These are phyloP conservation scores for Fusarium mundagurra DNA, from an alignment of 2,329 filamentous ascomycete genomes.

Conservation along the genomic window DNA sequence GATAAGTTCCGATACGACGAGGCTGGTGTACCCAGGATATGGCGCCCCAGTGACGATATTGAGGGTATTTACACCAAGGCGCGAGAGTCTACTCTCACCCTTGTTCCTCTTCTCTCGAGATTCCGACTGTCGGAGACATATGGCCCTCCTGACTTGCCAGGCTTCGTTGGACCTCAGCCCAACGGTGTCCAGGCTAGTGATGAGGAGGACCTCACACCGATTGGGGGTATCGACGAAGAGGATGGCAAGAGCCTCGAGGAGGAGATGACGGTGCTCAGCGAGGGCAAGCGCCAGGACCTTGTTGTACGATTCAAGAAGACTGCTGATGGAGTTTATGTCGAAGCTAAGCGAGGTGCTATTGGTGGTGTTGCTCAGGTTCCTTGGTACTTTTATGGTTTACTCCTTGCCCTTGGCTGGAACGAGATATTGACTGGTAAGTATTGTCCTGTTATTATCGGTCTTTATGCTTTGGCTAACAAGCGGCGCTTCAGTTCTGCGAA, in stretches of 20 bases:
- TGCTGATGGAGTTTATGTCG: slow-evolving; percentile 96
- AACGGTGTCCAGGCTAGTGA: slow-evolving; percentile 79
- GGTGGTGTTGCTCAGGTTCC: slow-evolving; percentile 94
- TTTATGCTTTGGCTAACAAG: slow-evolving; percentile 13
- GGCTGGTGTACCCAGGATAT: slow-evolving; percentile 91
- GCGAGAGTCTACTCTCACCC: slow-evolving; percentile 87
- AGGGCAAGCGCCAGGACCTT: slow-evolving; percentile 89
- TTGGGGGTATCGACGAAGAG: slow-evolving; percentile 93
- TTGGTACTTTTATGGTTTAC: slow-evolving; percentile 89
- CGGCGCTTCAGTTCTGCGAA: slow-evolving; percentile 77
- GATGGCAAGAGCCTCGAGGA: slow-evolving; percentile 95
- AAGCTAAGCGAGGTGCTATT: slow-evolving; percentile 96
- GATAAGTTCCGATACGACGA: slow-evolving; percentile 99
- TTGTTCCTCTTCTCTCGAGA: slow-evolving; percentile 87
- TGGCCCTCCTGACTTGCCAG: slow-evolving; percentile 81
- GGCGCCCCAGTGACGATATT: slow-evolving; percentile 96
- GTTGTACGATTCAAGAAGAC: slow-evolving; percentile 98
- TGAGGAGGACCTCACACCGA: slow-evolving; percentile 88
- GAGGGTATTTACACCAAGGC: slow-evolving; percentile 94
- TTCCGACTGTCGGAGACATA: slow-evolving; percentile 83
- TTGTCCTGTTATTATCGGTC: not conserved
- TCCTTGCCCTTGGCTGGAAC: slow-evolving; percentile 97
- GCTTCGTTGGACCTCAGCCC: slow-evolving; percentile 84
- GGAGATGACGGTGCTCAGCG: slow-evolving; percentile 93
- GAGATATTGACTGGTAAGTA: slow-evolving; percentile 90